Evolutionary conservation across 768 basidiomycete genomes (phyloP), one percentile per base, ranked within the genome.

Genomic region (Hydnomerulius pinastri): DNA sequence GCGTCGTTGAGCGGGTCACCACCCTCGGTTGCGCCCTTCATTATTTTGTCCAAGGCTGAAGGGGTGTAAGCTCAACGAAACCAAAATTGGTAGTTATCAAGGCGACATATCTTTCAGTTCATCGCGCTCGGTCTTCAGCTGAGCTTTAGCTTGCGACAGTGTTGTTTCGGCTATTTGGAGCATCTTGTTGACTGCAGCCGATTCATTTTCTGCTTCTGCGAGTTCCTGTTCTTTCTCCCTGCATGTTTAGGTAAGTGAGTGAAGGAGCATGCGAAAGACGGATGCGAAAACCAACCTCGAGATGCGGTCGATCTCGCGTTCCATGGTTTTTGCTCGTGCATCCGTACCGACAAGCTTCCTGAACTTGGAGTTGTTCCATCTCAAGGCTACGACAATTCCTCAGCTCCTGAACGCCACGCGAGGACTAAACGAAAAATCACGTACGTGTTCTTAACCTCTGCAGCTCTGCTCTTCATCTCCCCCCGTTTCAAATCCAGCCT

Each of bases 201-300:
- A 52, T 6, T 74, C 62, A 4, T 24, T 48, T 48, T 71, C 69
- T 3, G 62, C 65, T 46, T 73, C 66, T 9, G 38, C 44, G 40
- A 83, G 73, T 49, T 87, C 85, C 4, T 72, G 68, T 50, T 94
- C 91, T 61, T 85, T 86, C 46, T 82, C 76, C 21, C 92, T 96
- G 51, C 12, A 37, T 10, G 32, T 4, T 35, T n/a, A 5, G 28
- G 13, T n/a, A n/a, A 9, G 29, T 45, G 17, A 56, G 43, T 23
- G n/a, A 10, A 3, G 28, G 4, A 6, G 32, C 2, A 7, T 17
- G 25, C 20, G 18, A n/a, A 17, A 13, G 18, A 28, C 17, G n/a
- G 9, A 11, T 4, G 4, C 9, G 17, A n/a, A 13, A n/a, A 75
- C 81, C 63, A 45, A 93, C 91, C 71, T 64, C 9, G 76, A 67